phyloP scores from a whole-genome alignment of 2,329 filamentous ascomycete genomes.

The Colletotrichum filicis region DNA sequence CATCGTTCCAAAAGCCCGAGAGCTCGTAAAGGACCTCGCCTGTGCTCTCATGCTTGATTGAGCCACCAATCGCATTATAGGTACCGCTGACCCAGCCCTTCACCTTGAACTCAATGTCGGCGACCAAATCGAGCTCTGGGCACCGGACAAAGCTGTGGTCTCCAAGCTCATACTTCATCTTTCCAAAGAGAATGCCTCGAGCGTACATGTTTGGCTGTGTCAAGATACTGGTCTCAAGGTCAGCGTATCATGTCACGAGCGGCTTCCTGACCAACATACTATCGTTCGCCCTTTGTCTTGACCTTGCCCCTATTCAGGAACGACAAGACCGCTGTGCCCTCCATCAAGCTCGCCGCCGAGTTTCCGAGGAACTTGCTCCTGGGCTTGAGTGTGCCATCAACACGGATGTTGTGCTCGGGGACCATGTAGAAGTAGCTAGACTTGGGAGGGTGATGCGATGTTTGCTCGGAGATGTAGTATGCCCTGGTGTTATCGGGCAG shows the following conservation, averaged over 20 bases:
- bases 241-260: conserved; percentile 16
- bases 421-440: conserved; percentile 99
- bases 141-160: conserved; percentile 95
- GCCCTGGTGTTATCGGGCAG: conserved; percentile 84
- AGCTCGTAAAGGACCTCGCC: conserved; percentile 92
- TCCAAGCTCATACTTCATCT: conserved; percentile 99
- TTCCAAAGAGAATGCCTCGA: conserved; percentile 94
- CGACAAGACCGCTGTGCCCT: conserved; percentile 88
- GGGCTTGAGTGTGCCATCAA: conserved; percentile 95
- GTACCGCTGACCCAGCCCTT: conserved; percentile 97
- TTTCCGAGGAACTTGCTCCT: conserved; percentile 96
- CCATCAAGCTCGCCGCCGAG: conserved; percentile 98
- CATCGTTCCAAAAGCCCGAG: conserved; percentile 91
- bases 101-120: conserved; percentile 97
- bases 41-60: conserved; percentile 87
- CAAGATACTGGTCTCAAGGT: conserved; percentile 71
- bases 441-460: conserved; percentile 97
- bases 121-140: conserved; percentile 85
- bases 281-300: conserved; percentile 79
- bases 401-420: conserved; percentile 90
- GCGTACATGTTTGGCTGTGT: conserved; percentile 99
- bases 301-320: conserved; percentile 81
- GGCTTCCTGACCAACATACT: conserved; percentile 67
- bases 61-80: conserved; percentile 95
- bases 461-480: conserved; percentile 98